Conservation (phyloP, 345 rosid genomes). For the Sonneratia caseolaris region DNA sequence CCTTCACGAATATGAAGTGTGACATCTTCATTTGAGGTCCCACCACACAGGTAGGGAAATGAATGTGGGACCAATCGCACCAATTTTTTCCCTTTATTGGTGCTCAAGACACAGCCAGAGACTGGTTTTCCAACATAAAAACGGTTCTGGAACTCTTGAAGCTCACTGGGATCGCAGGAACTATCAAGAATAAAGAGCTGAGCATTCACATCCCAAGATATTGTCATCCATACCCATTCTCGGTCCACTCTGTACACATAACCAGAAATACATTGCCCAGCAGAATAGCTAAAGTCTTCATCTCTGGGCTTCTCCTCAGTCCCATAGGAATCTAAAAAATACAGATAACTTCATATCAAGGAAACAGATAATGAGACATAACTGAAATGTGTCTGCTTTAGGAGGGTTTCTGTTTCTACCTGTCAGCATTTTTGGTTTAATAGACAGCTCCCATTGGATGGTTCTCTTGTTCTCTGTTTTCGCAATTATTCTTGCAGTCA, state of each 20-base stretch:
- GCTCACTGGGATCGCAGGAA: conserved; percentile 61
- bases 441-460: conserved; percentile 72
- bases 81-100: conserved; percentile 54
- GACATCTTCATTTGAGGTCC: conserved; percentile 25
- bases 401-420: conserved; percentile 28
- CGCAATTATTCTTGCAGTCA: conserved; percentile 65
- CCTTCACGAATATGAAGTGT: conserved; percentile 58
- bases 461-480: conserved; percentile 43
- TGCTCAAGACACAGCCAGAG: conserved; percentile 51
- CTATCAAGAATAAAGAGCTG: conserved; percentile 68
- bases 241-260: conserved; percentile 76
- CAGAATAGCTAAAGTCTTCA: conserved; percentile 40
- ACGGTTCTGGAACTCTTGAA: conserved; percentile 50
- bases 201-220: conserved; percentile 67
- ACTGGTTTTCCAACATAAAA: conserved; percentile 60
- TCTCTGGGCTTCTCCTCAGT: conserved; percentile 16
- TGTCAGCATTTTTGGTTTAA: conserved; percentile 49
- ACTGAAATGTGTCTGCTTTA: neutral
- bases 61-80: conserved; percentile 63
- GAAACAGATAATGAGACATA: neutral
- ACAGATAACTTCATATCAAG: conserved; percentile 9
- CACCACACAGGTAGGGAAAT: conserved; percentile 13
- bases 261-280: conserved; percentile 53
- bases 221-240: conserved; percentile 79
- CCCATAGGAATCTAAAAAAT: conserved; percentile 32